Evolutionary conservation across 78 protist genomes (phyloP), one percentile per base, ranked within the genome.

Genomic region (Polysphondylium violaceum): DNA sequence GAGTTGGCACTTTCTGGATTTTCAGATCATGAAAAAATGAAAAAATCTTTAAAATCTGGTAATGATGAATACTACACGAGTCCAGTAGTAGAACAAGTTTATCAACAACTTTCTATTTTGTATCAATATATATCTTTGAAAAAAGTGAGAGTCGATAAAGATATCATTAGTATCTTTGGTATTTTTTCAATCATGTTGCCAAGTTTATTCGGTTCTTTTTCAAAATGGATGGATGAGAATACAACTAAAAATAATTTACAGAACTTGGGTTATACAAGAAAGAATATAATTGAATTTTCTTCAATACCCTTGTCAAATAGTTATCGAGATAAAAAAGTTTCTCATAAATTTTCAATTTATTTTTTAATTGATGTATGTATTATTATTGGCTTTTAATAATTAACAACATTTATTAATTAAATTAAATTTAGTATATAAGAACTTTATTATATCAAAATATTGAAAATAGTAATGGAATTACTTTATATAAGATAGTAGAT

Each of bases 81-180:
- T 12, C 89, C 89, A 40, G 38, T 81, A 6, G 68, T 72, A 12
- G 64, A 67, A 38, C 78, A 81, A 68, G 29, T 81, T 1, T 81
- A 81, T 1, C 23, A 41, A 21, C 64, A 68, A 41, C 35, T 81
- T 14, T 16, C 55, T 2, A 67, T 47, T 25, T 17, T 71, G 3
- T 77, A 81, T 68, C 78, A 81, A 68, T 81, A 55, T 12, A 65
- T 68, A 17, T 67, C 72, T 67, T 25, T 27, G 33, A 51, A 56
- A 35, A 36, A 72, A 21, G 12, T 17, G 11, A 51, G 41, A 43
- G 23, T 25, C 23, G 85, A 55, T 25, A 74, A 74, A 35, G 89
- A 81, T 27, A 55, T 67, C 5, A 64, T 19, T 19, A 50, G 89
- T 67, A 63, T 81, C 12, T 33, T 19, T 16, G 69, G 69, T 47